A percentile compares a stretch with the other conserved stretches of the same genome.
phyloP scores from a whole-genome alignment of 345 rosid genomes.

The Eutrema japonicum region DNA sequence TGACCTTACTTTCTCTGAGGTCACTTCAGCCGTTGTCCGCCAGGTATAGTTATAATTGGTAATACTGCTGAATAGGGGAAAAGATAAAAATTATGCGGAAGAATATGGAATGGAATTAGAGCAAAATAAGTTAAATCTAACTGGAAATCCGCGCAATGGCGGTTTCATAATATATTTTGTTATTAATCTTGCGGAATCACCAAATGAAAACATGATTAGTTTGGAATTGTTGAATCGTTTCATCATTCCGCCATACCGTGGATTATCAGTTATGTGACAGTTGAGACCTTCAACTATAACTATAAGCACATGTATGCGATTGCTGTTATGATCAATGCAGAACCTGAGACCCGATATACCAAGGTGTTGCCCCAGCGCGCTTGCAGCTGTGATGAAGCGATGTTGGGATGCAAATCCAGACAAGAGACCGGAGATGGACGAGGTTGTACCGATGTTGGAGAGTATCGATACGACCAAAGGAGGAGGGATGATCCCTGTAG shows the following conservation, averaged over 20 bases:
- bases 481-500: conserved; percentile 94
- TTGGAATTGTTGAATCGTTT: too few relatives aligned
- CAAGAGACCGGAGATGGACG: conserved; percentile 97
- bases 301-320: conserved; percentile 7
- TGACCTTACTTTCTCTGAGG: conserved; percentile 92
- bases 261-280: too few relatives aligned
- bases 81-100: background rate
- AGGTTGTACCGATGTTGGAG: conserved; percentile 90
- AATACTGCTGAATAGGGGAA: background rate
- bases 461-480: conserved; percentile 87
- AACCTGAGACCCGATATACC: conserved; percentile 98
- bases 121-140: too few relatives aligned
- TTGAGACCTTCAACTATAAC: too few relatives aligned
- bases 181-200: too few relatives aligned
- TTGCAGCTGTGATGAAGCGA: conserved; percentile 88
- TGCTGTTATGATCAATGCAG: conserved; percentile 49
- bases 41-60: conserved; percentile 55
- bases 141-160: too few relatives aligned
- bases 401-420: conserved; percentile 98
- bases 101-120: background rate
- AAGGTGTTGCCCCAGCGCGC: conserved; percentile 90
- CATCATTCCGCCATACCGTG: too few relatives aligned
- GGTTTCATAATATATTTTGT: background rate
- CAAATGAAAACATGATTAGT: too few relatives aligned
- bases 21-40: conserved; percentile 94